These are phyloP conservation scores for Mycena floridula DNA, from an alignment of 768 basidiomycete genomes.

Conservation along the genomic window DNA sequence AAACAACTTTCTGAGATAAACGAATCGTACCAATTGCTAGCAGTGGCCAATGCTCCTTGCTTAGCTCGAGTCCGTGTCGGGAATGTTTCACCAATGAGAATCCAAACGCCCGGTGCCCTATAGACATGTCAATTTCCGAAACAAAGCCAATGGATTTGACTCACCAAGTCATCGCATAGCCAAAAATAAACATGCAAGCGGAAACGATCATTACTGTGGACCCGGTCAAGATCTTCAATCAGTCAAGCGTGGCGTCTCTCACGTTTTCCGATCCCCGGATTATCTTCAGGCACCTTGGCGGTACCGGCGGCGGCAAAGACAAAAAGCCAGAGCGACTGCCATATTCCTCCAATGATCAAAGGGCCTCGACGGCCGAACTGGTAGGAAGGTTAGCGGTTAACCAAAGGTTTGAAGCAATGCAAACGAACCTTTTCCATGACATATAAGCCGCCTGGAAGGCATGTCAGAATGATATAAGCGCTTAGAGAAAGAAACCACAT, in stretches of 20 bases:
- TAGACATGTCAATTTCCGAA: background rate
- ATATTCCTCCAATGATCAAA: constrained; percentile 61
- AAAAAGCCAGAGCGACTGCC: constrained; percentile 68
- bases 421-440: constrained; percentile 55
- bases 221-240: background rate
- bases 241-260: constrained; percentile 7
- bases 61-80: constrained; percentile 66
- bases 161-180: constrained; percentile 67
- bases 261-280: constrained; percentile 50
- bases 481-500: no score
- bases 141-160: background rate
- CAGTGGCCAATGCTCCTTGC: constrained; percentile 62
- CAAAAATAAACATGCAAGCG: constrained; percentile 66
- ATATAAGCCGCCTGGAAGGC: constrained; percentile 67
- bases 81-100: constrained; percentile 74
- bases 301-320: constrained; percentile 71
- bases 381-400: constrained; percentile 1
- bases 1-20: background rate
- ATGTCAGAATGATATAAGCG: no score
- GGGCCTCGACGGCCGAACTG: constrained; percentile 62
- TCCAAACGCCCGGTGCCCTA: constrained; percentile 55
- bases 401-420: background rate
- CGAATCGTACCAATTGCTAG: constrained; percentile 40
- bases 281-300: constrained; percentile 42
- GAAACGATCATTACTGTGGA: constrained; percentile 53